Evolutionary conservation across 805 yeast species (phyloP).

Genomic region (Lipomyces starkeyi): DNA sequence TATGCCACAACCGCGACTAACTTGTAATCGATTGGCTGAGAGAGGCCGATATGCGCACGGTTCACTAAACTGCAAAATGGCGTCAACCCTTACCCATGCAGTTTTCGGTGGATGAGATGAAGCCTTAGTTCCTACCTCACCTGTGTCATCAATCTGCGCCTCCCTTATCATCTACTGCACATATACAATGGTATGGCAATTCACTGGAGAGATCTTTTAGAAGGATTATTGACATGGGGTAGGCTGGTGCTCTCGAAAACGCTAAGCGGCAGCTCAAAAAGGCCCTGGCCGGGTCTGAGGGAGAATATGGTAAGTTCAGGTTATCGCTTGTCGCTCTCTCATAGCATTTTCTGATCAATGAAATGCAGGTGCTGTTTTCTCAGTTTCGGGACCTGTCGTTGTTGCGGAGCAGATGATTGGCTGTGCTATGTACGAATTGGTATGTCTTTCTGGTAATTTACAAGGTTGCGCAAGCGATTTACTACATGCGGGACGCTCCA

Average conservation of each 20-base stretch:
- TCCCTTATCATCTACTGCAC: slow-evolving; percentile 7
- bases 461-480: not conserved
- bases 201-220: not conserved
- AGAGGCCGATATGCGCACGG: slow-evolving; percentile 26
- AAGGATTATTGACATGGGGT: not conserved
- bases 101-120: not conserved
- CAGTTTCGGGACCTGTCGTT: slow-evolving; percentile 98
- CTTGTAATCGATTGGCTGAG: slow-evolving; percentile 32
- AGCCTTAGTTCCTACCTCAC: not conserved
- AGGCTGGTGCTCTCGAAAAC: slow-evolving; percentile 97
- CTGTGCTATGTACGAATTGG: slow-evolving; percentile 99
- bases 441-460: slow-evolving; percentile 17
- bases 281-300: slow-evolving; percentile 73
- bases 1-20: slow-evolving; percentile 15
- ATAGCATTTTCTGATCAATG: slow-evolving; percentile 6
- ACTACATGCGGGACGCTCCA: not conserved
- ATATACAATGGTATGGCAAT: slow-evolving; percentile 30
- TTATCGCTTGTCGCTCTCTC: not conserved
- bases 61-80: not conserved
- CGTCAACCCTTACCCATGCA: slow-evolving; percentile 9
- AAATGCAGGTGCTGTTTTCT: slow-evolving; percentile 61
- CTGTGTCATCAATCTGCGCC: slow-evolving; percentile 8
- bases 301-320: slow-evolving; percentile 65
- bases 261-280: slow-evolving; percentile 96
- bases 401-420: slow-evolving; percentile 99